Conservation (phyloP, 2,329 filamentous ascomycete genomes). For the Ramichloridium luteum region DNA sequence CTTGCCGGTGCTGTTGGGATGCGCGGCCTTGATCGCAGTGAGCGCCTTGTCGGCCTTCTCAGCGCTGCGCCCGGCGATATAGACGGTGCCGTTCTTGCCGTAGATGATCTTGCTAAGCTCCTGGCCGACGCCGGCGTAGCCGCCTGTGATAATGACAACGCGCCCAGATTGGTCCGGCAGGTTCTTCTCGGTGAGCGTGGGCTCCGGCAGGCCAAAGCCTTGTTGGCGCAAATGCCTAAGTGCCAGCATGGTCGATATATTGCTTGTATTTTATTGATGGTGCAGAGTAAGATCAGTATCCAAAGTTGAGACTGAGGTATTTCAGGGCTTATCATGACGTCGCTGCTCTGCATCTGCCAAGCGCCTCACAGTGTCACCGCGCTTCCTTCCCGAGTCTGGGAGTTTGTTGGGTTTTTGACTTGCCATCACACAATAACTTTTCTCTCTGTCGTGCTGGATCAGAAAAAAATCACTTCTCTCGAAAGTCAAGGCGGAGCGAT, state of each 20-base stretch:
- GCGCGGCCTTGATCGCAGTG: slow-evolving; percentile 27
- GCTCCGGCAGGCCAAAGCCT: slow-evolving; percentile 21
- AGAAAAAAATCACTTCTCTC: too few relatives aligned
- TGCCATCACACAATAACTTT: too few relatives aligned
- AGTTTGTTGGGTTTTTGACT: too few relatives aligned
- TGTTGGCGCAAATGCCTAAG: slow-evolving; percentile 7
- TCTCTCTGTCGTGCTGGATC: too few relatives aligned
- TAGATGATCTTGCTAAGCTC: slow-evolving; percentile 45
- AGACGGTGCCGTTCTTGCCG: slow-evolving; percentile 41
- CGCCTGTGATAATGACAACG: slow-evolving; percentile 43
- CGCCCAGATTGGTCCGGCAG: slow-evolving; percentile 32
- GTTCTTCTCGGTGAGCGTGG: slow-evolving; percentile 32
- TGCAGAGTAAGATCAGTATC: too few relatives aligned
- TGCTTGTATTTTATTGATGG: too few relatives aligned
- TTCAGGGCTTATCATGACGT: too few relatives aligned
- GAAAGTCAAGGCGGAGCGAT: too few relatives aligned
- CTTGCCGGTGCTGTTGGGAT: slow-evolving; percentile 28
- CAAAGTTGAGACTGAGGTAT: too few relatives aligned
- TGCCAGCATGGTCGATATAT: background rate
- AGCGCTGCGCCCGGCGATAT: slow-evolving; percentile 39
- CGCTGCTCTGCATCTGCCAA: too few relatives aligned
- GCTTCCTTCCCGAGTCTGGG: too few relatives aligned
- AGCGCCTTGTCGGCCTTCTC: slow-evolving; percentile 37
- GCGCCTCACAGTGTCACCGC: too few relatives aligned
- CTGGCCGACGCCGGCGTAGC: slow-evolving; percentile 38